These are phyloP conservation scores for Lachnellula occidentalis DNA, from an alignment of 2,329 filamentous ascomycete genomes.

Conservation along the genomic window DNA sequence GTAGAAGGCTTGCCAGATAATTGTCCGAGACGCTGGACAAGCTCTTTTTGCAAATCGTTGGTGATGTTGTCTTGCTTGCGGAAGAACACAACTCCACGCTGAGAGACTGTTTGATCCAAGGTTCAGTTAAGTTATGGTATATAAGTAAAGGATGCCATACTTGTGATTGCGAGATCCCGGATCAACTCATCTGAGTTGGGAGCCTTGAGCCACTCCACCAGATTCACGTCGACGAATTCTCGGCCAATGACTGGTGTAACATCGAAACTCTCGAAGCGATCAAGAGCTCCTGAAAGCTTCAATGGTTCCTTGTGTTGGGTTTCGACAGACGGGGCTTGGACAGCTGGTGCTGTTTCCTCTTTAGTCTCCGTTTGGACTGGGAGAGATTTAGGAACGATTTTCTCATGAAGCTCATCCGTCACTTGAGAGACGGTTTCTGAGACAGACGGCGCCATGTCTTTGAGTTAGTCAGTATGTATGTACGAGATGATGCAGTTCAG, in stretches of 20 bases:
- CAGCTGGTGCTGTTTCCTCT: slow-evolving; percentile 17
- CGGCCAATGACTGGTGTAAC: slow-evolving; percentile 42
- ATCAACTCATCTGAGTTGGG: slow-evolving; percentile 43
- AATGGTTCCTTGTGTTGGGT: slow-evolving; percentile 24
- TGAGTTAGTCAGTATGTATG: not conserved
- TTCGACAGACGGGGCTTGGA: slow-evolving; percentile 12
- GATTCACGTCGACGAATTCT: slow-evolving; percentile 38
- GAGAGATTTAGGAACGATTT: slow-evolving; percentile 17
- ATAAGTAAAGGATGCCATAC: slow-evolving; percentile 53
- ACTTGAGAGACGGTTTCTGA: slow-evolving; percentile 20
- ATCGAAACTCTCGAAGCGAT: slow-evolving; percentile 32
- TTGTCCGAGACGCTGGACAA: slow-evolving; percentile 54
- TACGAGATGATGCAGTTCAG: not conserved
- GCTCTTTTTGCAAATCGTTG: slow-evolving; percentile 59
- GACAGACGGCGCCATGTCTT: slow-evolving; percentile 24
- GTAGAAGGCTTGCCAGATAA: slow-evolving; percentile 50
- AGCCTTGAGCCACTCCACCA: slow-evolving; percentile 43
- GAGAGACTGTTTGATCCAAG: slow-evolving; percentile 49
- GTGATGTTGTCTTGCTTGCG: slow-evolving; percentile 55
- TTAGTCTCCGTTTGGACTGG: not conserved
- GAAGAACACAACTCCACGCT: slow-evolving; percentile 67
- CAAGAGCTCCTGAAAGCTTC: slow-evolving; percentile 24
- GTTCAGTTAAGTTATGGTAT: no score
- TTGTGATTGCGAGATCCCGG: slow-evolving; percentile 44
- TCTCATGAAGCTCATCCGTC: slow-evolving; percentile 23